Conservation (phyloP, 768 basidiomycete genomes). For the Pholiota conissans region DNA sequence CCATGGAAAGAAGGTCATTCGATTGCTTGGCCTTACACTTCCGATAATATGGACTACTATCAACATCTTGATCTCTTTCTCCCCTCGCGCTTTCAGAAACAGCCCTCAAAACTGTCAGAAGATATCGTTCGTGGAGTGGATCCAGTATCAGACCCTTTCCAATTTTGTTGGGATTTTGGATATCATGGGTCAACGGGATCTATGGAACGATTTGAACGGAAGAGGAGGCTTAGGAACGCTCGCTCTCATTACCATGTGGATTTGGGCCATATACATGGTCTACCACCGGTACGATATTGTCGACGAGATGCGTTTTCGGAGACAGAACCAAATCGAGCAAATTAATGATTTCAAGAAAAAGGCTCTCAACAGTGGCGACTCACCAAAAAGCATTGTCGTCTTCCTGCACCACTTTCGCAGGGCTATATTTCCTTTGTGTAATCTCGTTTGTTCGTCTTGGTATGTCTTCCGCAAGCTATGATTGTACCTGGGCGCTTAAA, state of each 20-base stretch:
- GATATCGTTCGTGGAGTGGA: conserved; percentile 13
- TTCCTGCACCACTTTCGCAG: no score
- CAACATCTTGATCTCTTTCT: conserved; percentile 18
- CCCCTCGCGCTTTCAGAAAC: conserved; percentile 11
- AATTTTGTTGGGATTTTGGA: conserved; percentile 22
- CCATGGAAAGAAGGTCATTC: conserved; percentile 5
- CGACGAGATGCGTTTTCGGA: background rate
- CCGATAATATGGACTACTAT: conserved; percentile 13
- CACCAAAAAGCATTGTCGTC: no score
- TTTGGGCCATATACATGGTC: conserved; percentile 16
- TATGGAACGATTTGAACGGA: conserved; percentile 15
- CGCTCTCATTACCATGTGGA: conserved; percentile 13
- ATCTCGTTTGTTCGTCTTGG: background rate
- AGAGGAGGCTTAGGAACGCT: conserved; percentile 17
- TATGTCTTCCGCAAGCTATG: background rate
- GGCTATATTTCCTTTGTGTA: background rate
- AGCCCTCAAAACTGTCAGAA: conserved; percentile 11
- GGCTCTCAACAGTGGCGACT: background rate
- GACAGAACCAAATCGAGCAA: background rate
- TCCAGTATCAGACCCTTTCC: conserved; percentile 14
- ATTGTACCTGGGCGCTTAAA: background rate
- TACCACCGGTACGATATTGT: conserved; percentile 14
- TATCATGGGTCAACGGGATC: conserved; percentile 19
- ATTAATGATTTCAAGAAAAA: background rate
- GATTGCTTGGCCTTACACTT: conserved; percentile 8